A percentile compares a stretch with the other conserved stretches of the same genome.
Conservation (phyloP, 2,329 filamentous ascomycete species). For the Colletotrichum sansevieriae region DNA sequence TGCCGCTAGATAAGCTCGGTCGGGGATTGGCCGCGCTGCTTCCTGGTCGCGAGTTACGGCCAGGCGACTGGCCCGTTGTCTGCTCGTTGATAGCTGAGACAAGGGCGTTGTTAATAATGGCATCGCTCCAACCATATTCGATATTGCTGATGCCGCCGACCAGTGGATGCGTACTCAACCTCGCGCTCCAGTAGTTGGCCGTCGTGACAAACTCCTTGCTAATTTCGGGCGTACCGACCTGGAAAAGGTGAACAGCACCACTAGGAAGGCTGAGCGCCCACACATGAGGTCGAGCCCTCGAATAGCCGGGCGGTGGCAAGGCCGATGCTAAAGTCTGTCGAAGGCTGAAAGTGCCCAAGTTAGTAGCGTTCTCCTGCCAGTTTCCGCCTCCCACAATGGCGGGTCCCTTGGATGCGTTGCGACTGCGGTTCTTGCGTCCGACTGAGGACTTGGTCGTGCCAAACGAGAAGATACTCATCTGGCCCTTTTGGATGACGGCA, state of each 20-base stretch:
- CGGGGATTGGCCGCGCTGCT: constrained; percentile 59
- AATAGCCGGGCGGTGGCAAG: constrained; percentile 92
- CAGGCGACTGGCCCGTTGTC: constrained; percentile 47
- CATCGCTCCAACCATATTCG: constrained; percentile 96
- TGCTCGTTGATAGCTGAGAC: constrained; percentile 67
- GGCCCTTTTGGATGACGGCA: constrained; percentile 94
- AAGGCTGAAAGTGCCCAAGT: constrained; percentile 86
- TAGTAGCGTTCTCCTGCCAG: constrained; percentile 97
- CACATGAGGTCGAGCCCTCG: constrained; percentile 88
- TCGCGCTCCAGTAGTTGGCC: constrained; percentile 97
- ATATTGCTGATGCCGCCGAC: constrained; percentile 95
- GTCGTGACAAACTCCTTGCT: constrained; percentile 94
- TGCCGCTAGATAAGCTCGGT: constrained; percentile 64
- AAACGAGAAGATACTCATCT: constrained; percentile 95
- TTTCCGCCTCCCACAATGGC: constrained; percentile 93
- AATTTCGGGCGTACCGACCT: constrained; percentile 95
- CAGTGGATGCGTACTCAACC: constrained; percentile 92
- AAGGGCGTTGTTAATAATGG: constrained; percentile 75
- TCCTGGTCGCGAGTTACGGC: constrained; percentile 60
- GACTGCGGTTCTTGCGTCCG: constrained; percentile 72
- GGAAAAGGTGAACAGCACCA: constrained; percentile 97
- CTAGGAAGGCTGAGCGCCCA: constrained; percentile 94
- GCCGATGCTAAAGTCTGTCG: constrained; percentile 92
- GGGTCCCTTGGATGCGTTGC: constrained; percentile 63
- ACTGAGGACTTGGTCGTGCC: constrained; percentile 83